Evolutionary conservation across 305 asterid genomes (phyloP), one percentile per base, ranked within the genome.

Genomic region (Fraxinus dipetala): DNA sequence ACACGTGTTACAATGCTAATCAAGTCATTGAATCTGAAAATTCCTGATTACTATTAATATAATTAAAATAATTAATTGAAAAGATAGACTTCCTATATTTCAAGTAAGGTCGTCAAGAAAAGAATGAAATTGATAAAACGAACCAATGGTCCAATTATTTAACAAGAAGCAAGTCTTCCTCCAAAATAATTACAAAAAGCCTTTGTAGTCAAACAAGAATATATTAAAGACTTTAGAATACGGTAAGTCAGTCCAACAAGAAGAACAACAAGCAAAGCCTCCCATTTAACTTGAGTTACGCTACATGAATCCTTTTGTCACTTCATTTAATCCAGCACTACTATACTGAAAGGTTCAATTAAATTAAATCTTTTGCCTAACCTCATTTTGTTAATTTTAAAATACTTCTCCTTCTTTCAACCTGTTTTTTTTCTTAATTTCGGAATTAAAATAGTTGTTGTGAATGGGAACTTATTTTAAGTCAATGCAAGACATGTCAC

Each of bases 81-180:
- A 65, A 14, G 18, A 28, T 26, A 3, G 18, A 26, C 34, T 35
- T 28, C 0, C 28, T 65, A 26, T 9, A 22, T 9, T 24, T 65
- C 73, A 26, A 26, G 28, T 20, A 65, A 65, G 73, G n/a, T 26
- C 2, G 7, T 65, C 73, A 63, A 63, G 34, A 63, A 63, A 61
- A 24, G 72, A 10, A 63, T 9, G 72, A 63, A 63, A 24, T 67
- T 65, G 82, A 79, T 67, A 26, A 67, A 8, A 63, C 14, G n/a
- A 76, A 26, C 11, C 20, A 77, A 75, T 10, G 40, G 43, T 32
- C 78, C 28, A 28, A 40, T 54, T 81, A 54, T 74, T 81, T 59
- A 74, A 56, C 84, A 81, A 59, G 11, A 56, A 6, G 78, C 32
- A 72, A 79, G 34, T n/a, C 28, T 22, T 61, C 61, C 14, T 20